Evolutionary conservation across 805 yeast species (phyloP).

Genomic region (Lipomyces chichibuensis): DNA sequence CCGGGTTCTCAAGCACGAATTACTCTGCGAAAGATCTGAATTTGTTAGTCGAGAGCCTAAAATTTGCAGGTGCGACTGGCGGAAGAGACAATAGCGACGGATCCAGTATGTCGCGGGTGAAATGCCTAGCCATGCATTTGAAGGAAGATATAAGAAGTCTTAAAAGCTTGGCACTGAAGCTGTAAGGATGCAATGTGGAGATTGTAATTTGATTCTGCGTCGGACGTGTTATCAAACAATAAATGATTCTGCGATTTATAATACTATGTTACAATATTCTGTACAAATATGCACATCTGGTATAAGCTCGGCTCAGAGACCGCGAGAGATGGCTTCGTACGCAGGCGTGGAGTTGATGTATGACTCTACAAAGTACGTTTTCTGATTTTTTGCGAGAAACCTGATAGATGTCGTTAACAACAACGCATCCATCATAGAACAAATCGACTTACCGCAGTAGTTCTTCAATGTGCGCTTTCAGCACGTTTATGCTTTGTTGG

Average conservation of each 20-base stretch:
- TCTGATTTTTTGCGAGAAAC: slow-evolving; percentile 51
- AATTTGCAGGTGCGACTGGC: slow-evolving; percentile 5
- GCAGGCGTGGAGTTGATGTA: slow-evolving; percentile 59
- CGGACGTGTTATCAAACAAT: neutral
- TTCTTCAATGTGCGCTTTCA: slow-evolving; percentile 59
- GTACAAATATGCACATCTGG: neutral
- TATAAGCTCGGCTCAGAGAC: slow-evolving; percentile 15
- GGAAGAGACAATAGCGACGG: slow-evolving; percentile 6
- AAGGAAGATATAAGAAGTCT: slow-evolving; percentile 31
- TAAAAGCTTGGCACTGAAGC: slow-evolving; percentile 28
- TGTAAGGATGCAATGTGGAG: neutral
- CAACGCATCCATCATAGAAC: neutral
- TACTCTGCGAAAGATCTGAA: slow-evolving; percentile 29
- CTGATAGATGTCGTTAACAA: slow-evolving; percentile 6
- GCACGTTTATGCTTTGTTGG: slow-evolving; percentile 60
- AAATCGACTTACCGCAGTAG: slow-evolving; percentile 50
- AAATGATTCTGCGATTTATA: neutral
- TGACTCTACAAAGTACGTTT: slow-evolving; percentile 45
- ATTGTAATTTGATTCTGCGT: neutral
- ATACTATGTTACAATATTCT: slow-evolving; percentile 5
- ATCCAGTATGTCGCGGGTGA: slow-evolving; percentile 10
- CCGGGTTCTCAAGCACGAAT: slow-evolving; percentile 11
- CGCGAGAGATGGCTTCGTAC: slow-evolving; percentile 58
- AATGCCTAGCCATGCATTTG: slow-evolving; percentile 15
- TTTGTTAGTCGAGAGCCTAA: slow-evolving; percentile 14